Base-by-base conservation (phyloP, 345 rosid genomes). In the Ricinus communis region DNA sequence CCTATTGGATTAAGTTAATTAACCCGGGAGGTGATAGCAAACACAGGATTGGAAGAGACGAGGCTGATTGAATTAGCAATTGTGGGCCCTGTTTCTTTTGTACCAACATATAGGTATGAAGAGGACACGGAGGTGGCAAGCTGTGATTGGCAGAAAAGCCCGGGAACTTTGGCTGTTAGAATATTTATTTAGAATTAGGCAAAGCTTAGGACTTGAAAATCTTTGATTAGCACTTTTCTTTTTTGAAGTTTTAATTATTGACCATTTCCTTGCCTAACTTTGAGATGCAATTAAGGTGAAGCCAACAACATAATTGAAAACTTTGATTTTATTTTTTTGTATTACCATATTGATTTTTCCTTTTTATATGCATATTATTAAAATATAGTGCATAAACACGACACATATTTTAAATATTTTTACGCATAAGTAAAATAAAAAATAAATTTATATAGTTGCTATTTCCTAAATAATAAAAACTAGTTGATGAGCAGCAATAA, bases 81-180 rank as follows among this genome's bases (percentile, higher is more conserved):
- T n/a, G 69, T 68, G 70, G 77, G 47, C 30, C 62, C 33, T 77
- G 66, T 16, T 73, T 41, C 74, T 57, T 8, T 40, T 50, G 63
- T 57, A 49, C 71, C 62, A 15, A 57, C 74, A 56, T 16, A 46
- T 33, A 28, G 50, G 65, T 19, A 63, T 68, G 66, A 30, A 15
- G 5, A 55, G 8, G 70, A 38, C 43, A 56, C 6, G 4, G 8
- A 47, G 62, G 28, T 55, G 66, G 62, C 43, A 5, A 6, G 27
- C 3, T 4, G 16, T 8, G 73, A 52, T 56, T 68, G 77, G 66
- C 46, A 9, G 0, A 21, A 16, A 58, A 33, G 47, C 31, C 30
- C 31, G 47, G 7, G 16, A 3, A 9, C 6, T 22, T 52, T 5
- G 50, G 38, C 16, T 36, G 0, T 28, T 58, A 8, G 71, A 43